Base-by-base conservation (phyloP, 805 yeast genomes). In the Sugiyamaella mastotermitis region DNA sequence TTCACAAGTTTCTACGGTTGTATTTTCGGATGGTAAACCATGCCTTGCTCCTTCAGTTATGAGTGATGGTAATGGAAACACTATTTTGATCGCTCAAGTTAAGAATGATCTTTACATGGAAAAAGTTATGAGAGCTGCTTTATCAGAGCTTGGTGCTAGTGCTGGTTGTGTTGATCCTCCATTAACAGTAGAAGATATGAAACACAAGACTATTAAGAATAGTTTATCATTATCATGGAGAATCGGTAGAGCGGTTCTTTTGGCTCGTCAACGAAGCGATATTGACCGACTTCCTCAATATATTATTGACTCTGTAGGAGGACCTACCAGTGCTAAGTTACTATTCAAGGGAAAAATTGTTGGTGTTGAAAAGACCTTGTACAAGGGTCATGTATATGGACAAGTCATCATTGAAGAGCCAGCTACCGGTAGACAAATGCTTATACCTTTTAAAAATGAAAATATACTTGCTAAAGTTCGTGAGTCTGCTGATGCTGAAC, bases 371-470 rank as follows among this genome's bases (percentile, higher is more conserved):
- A 57, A 62, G 32, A 61, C 59, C 35, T 45, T 68, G 9, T 48
- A 55, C 46, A 66, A 64, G 39, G 72, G 72, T 5, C 69, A 68
- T 46, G 59, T 58, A 8, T 67, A 62, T 49, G 74, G 74, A 18
- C 66, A 63, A 35, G 70, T 67, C 13, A 44, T 51, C 7, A 56
- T 66, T 37, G 63, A 62, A 39, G 27, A 35, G 26, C 14, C 17
- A 15, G 33, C 16, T 3, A n/a, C 32, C 6, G 21, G 10, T 7
- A 40, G 17, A 13, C n/a, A 15, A 19, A 37, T 28, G 36, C 11
- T 21, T 40, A 67, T 69, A 33, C 72, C 73, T 18, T 69, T 69
- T 61, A 65, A 69, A 51, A 69, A 69, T 46, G 73, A 69, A 44
- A 69, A 69, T 49, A 62, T 69, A 17, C 50, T 52, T 21, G 64